Evolutionary conservation across 306 rosid species (phyloP), one percentile per base, ranked within the genome.

Genomic region (Fagus sylvatica): DNA sequence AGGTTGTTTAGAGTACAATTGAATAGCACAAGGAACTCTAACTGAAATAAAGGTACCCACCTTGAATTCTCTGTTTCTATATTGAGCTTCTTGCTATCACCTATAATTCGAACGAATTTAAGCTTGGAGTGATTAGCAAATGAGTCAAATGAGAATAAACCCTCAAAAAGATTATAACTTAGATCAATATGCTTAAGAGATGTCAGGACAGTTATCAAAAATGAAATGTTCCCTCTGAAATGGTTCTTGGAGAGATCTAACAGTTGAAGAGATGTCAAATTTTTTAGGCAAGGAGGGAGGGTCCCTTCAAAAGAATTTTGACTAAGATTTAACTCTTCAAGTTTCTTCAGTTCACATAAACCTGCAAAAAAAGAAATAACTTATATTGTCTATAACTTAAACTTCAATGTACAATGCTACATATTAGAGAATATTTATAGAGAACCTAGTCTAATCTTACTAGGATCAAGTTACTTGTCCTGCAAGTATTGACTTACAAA

Each of bases 231-330:
- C 12, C 79, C 70, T 11, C 17, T 40, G 4, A 80, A 64, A 7
- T 67, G 75, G 7, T 80, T 80, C 1, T 49, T 5, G 9, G 83
- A 74, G 53, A 74, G 53, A 67, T 80, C 79, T 5, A 80, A 51
- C 56, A 53, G 16, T 13, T 10, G 48, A 22, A 79, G 74, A 10
- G 54, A 39, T 17, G 75, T 80, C 22, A 80, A 54, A 59, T 67
- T 80, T 1, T 74, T 37, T 5, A 80, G 13, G 61, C 75, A 80
- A 17, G 33, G 53, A 39, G 83, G 71, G 16, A 80, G 10, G 69
- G 46, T 30, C 0, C 79, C 79, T 48, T 34, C 74, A 3, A 80
- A 43, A 1, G 12, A 17, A 43, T 80, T 80, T 5, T 30, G 22
- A 42, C 75, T 42, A 11, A 74, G 53, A 43, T 73, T 69, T 42